These are phyloP conservation scores for Nephelium lappaceum DNA, from an alignment of 345 rosid genomes.

Conservation along the genomic window DNA sequence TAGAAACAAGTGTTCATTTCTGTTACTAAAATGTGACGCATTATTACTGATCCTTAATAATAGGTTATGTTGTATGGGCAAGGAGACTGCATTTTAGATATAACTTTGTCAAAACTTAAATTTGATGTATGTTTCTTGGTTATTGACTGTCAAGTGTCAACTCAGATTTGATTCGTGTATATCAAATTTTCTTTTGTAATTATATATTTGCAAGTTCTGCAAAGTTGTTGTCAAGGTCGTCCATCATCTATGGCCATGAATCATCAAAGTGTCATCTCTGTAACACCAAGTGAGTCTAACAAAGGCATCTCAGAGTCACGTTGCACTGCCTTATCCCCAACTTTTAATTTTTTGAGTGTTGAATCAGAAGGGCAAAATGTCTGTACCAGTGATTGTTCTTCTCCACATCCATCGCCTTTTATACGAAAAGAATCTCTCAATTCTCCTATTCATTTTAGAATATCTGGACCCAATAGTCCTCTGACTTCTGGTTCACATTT, in stretches of 20 bases:
- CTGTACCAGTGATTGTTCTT: constrained; percentile 32
- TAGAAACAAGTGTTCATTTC: neutral
- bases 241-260: constrained; percentile 35
- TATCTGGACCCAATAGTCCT: constrained; percentile 43
- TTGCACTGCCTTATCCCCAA: constrained; percentile 33
- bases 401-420: constrained; percentile 41
- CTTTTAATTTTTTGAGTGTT: constrained; percentile 32
- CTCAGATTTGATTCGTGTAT: constrained; percentile 4
- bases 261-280: constrained; percentile 30
- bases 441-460: constrained; percentile 23
- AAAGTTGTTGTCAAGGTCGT: neutral
- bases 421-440: constrained; percentile 39
- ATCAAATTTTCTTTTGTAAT: neutral
- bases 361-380: constrained; percentile 38
- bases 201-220: neutral
- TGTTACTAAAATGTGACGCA: constrained; percentile 1
- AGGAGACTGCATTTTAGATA: neutral
- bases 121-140: neutral
- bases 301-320: constrained; percentile 38
- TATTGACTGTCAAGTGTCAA: neutral
- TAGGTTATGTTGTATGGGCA: neutral
- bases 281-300: constrained; percentile 35
- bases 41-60: neutral
- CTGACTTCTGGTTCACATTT: constrained; percentile 42
- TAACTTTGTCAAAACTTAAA: neutral